phyloP scores from a whole-genome alignment of 805 yeast genomes.

The Komagataella pastoris region DNA sequence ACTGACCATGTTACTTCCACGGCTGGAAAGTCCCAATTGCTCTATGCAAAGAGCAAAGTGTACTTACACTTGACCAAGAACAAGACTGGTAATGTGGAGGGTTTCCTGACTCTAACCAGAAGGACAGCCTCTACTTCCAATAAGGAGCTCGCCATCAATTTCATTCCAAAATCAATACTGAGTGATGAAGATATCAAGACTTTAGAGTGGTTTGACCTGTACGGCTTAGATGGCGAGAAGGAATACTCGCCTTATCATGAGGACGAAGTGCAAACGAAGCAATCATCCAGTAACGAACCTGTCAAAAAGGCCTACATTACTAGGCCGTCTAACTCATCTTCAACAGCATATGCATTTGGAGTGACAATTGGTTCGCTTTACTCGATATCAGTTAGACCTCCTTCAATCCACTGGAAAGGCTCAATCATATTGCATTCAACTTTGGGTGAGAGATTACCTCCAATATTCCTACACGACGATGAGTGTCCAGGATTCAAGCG shows the following conservation, averaged over 20 bases:
- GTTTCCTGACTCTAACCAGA: conserved; percentile 54
- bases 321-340: conserved; percentile 37
- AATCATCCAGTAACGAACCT: neutral
- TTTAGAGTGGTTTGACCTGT: conserved; percentile 22
- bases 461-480: conserved; percentile 86
- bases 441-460: conserved; percentile 58
- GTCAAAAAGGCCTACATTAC: conserved; percentile 22
- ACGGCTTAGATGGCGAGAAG: conserved; percentile 25
- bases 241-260: conserved; percentile 18
- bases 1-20: neutral
- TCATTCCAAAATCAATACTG: conserved; percentile 41
- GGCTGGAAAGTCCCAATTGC: conserved; percentile 27
- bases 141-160: conserved; percentile 48
- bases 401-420: conserved; percentile 86
- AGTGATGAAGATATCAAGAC: conserved; percentile 12
- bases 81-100: conserved; percentile 66
- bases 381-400: conserved; percentile 74
- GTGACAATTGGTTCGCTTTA: conserved; percentile 46
- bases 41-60: conserved; percentile 54
- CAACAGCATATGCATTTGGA: conserved; percentile 58
- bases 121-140: conserved; percentile 34
- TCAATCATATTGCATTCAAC: conserved; percentile 64
- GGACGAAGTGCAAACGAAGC: conserved; percentile 9
- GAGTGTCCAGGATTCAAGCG: conserved; percentile 63
- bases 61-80: conserved; percentile 73